Evolutionary conservation across 2,329 filamentous ascomycete genomes (phyloP).

Genomic region (Fusarium sp.): DNA sequence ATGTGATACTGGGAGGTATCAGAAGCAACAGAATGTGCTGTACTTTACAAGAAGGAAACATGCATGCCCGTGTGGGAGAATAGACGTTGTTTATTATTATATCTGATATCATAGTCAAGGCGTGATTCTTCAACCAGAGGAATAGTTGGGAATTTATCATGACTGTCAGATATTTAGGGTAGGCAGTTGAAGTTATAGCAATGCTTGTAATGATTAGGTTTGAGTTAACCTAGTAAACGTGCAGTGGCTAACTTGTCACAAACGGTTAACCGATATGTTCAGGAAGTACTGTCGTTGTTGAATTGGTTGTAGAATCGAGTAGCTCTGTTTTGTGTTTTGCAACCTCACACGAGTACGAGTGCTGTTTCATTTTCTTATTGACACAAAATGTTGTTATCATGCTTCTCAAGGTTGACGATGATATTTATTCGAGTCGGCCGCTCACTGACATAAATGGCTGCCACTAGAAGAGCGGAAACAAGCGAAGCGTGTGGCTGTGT

Average conservation of each 20-base stretch:
- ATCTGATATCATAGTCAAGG: neutral
- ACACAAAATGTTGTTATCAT: neutral
- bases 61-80: neutral
- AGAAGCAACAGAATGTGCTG: neutral
- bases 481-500: conserved; percentile 28
- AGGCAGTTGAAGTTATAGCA: neutral
- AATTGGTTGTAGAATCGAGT: neutral
- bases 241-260: neutral
- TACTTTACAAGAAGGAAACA: neutral
- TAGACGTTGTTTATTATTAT: neutral
- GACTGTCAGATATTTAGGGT: neutral
- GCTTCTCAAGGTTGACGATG: neutral
- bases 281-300: neutral
- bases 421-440: conserved; percentile 11
- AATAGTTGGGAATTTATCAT: neutral
- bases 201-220: neutral
- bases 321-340: neutral
- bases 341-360: neutral
- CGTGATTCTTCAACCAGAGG: neutral
- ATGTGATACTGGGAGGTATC: neutral
- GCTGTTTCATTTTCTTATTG: too few relatives aligned
- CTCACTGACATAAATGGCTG: neutral
- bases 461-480: conserved; percentile 11
- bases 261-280: neutral
- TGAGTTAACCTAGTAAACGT: neutral